Conservation (phyloP, 805 yeast species). For the Barnettozyma sucrosica region DNA sequence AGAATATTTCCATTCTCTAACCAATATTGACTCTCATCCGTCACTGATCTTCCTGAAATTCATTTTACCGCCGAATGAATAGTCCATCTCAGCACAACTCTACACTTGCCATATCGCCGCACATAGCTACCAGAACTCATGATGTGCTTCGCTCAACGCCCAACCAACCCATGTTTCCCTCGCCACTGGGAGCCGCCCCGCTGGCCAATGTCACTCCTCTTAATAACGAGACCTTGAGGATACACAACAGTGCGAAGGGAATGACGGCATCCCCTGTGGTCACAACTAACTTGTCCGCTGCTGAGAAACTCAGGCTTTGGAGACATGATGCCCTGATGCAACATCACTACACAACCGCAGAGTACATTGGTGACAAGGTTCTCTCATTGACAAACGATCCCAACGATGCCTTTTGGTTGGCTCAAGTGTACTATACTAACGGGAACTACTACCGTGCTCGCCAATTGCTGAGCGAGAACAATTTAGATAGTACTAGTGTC, state of each 20-base stretch:
- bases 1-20: background rate
- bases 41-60: background rate
- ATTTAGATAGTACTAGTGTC: constrained; percentile 48
- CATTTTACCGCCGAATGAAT: constrained; percentile 6
- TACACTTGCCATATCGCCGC: constrained; percentile 68
- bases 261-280: background rate
- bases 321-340: constrained; percentile 89
- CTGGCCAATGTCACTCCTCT: constrained; percentile 5
- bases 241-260: background rate
- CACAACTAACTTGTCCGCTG: constrained; percentile 44
- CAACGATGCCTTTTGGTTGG: constrained; percentile 94
- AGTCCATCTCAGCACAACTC: constrained; percentile 61
- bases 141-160: constrained; percentile 44
- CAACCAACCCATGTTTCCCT: constrained; percentile 34
- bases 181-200: constrained; percentile 31
- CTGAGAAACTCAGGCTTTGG: constrained; percentile 85
- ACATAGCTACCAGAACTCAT: constrained; percentile 32
- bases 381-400: constrained; percentile 79
- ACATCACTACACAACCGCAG: constrained; percentile 87
- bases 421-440: constrained; percentile 75
- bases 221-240: background rate
- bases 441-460: constrained; percentile 79
- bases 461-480: constrained; percentile 54
- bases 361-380: constrained; percentile 86
- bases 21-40: no score